A percentile compares a stretch with the other conserved stretches of the same genome.
phyloP scores from a whole-genome alignment of 805 yeast genomes.

The Yamadazyma ubonensis region DNA sequence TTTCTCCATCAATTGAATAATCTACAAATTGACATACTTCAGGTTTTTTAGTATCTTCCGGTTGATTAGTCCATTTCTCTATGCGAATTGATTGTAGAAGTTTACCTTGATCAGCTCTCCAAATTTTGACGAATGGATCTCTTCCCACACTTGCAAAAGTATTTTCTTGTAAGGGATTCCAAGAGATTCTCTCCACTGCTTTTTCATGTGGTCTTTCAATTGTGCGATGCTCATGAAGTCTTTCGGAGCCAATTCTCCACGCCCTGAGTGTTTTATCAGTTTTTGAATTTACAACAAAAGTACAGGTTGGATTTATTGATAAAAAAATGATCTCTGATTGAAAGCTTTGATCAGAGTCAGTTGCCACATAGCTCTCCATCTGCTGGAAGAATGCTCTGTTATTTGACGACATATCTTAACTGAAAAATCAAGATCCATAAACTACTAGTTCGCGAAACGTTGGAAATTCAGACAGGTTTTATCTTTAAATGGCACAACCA shows the following conservation, averaged over 20 bases:
- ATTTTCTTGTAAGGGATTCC: slow-evolving; percentile 50
- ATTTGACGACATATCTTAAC: no score
- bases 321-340: slow-evolving; percentile 34
- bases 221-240: slow-evolving; percentile 34
- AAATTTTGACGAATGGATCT: slow-evolving; percentile 46
- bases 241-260: slow-evolving; percentile 32
- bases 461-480: slow-evolving; percentile 3
- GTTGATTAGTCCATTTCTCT: slow-evolving; percentile 14
- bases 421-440: no score
- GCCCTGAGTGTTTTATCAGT: slow-evolving; percentile 44
- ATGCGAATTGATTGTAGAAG: slow-evolving; percentile 31
- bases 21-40: slow-evolving; percentile 22
- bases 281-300: slow-evolving; percentile 42
- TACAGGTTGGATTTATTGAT: slow-evolving; percentile 42
- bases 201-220: slow-evolving; percentile 42
- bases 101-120: slow-evolving; percentile 42
- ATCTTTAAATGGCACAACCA: slow-evolving; percentile 24
- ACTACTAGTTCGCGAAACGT: background rate
- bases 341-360: slow-evolving; percentile 8
- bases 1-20: slow-evolving; percentile 48
- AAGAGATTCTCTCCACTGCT: slow-evolving; percentile 41
- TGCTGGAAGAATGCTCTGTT: slow-evolving; percentile 20
- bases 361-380: slow-evolving; percentile 16
- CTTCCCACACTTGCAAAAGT: slow-evolving; percentile 49
- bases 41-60: slow-evolving; percentile 2